Evolutionary conservation across 2,329 filamentous ascomycete genomes (phyloP), one percentile per base, ranked within the genome.

Genomic region (Aspergillus quadricinctus): DNA sequence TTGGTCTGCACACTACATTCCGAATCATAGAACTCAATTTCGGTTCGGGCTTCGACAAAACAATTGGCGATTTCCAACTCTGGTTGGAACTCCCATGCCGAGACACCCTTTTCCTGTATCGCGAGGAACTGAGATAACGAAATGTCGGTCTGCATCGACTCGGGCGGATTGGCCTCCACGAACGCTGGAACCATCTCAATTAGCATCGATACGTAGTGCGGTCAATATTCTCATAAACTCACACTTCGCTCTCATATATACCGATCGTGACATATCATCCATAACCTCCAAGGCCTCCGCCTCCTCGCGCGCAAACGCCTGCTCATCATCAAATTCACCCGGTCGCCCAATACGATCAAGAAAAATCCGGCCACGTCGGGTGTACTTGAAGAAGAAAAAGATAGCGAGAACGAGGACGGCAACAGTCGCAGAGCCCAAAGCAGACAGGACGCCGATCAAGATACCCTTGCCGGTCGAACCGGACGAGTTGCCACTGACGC

Each of bases 31-130:
- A 99, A 99, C 73, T 99, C 94, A 61, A 99, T 96, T 74, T 99
- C 94, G 10, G 94, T 99, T 63, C 94, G 86, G 43, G 80, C 93
- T 76, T 99, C 93, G 61, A 99, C 94, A 71, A 99, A 99, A 75
- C 94, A 99, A 75, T 97, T 97, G 64, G 94, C 94, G 64, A 97
- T 97, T 75, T 99, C 94, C 37, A 97, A 79, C 74, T 99, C 94
- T n/a, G 94, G 94, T 74, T 97, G 94, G 69, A 99, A 99, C 74
- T 99, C 94, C 94, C 94, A 99, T 6, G 94, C 94, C 4, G 94
- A 96, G n/a, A 99, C 93, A 51, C 94, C 94, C 75, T 99, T 99
- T 78, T 99, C 94, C 78, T 99, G 94, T 64, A 99, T 99, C 45
- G 94, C 94, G 57, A 99, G 83, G 72, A 96, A 97, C 73, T 99